A percentile compares a stretch with the other conserved stretches of the same genome.
These are phyloP conservation scores for Hyphodiscus sp. DNA, from an alignment of 2,329 filamentous ascomycete genomes.

Conservation along the genomic window DNA sequence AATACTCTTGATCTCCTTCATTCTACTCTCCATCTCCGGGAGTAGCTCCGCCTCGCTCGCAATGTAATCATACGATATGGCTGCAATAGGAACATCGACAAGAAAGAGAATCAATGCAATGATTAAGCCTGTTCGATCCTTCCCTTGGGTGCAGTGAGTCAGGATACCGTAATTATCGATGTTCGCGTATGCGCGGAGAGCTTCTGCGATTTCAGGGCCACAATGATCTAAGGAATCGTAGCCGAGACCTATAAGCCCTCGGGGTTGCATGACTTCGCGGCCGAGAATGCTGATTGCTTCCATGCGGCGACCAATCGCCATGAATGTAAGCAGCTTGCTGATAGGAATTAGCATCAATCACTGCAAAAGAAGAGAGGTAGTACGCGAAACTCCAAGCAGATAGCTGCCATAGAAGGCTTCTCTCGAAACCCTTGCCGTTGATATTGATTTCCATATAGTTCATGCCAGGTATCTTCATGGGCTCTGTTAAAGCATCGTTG, in stretches of 20 bases:
- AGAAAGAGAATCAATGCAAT: conserved; percentile 62
- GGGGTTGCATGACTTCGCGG: conserved; percentile 62
- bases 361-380: conserved; percentile 14
- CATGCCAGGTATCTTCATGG: conserved; percentile 57
- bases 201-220: conserved; percentile 50
- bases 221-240: conserved; percentile 64
- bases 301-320: conserved; percentile 59
- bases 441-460: conserved; percentile 63
- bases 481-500: conserved; percentile 46
- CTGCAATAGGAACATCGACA: conserved; percentile 47
- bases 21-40: conserved; percentile 53
- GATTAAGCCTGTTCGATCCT: conserved; percentile 73
- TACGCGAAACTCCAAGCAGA: conserved; percentile 61
- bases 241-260: conserved; percentile 65
- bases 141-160: conserved; percentile 83
- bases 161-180: conserved; percentile 54
- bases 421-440: conserved; percentile 64
- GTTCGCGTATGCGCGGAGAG: conserved; percentile 43
- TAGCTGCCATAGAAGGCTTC: conserved; percentile 59
- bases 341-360: neutral
- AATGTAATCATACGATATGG: conserved; percentile 66
- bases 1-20: conserved; percentile 63
- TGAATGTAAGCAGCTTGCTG: conserved; percentile 55
- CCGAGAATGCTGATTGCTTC: conserved; percentile 65
- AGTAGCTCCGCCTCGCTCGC: conserved; percentile 57